Evolutionary conservation across 2,329 filamentous ascomycete genomes (phyloP).

Genomic region (Microdochium bolleyi): DNA sequence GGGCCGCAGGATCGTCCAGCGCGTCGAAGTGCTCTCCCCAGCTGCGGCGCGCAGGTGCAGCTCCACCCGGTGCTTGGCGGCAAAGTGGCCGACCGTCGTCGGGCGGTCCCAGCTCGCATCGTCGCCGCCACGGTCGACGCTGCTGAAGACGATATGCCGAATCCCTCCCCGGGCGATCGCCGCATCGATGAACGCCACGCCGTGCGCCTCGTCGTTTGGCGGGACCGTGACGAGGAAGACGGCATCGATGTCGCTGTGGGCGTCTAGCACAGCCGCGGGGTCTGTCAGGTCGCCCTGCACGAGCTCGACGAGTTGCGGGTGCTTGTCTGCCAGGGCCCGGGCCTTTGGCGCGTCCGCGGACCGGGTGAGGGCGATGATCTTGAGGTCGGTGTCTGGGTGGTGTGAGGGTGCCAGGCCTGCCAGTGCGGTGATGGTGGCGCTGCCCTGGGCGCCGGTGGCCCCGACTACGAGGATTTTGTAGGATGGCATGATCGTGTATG

Average conservation of each 20-base stretch:
- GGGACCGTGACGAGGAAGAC: background rate
- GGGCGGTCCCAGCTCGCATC: conserved; percentile 36
- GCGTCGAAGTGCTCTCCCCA: conserved; percentile 8
- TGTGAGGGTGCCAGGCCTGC: background rate
- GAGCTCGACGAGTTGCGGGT: background rate
- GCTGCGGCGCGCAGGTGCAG: conserved; percentile 39
- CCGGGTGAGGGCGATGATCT: background rate
- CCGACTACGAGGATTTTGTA: background rate
- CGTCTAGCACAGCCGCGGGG: background rate
- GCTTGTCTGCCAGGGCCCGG: background rate
- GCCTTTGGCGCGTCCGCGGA: background rate
- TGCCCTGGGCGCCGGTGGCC: background rate
- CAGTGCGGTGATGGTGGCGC: background rate
- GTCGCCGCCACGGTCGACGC: conserved; percentile 56
- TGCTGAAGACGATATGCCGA: conserved; percentile 52
- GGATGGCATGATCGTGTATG: background rate
- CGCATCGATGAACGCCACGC: conserved; percentile 9
- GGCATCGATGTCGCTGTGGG: background rate
- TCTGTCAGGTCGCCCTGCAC: background rate
- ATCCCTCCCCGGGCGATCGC: conserved; percentile 32
- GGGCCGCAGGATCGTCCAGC: conserved; percentile 30
- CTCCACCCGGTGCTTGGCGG: conserved; percentile 51
- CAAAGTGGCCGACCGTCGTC: conserved; percentile 50
- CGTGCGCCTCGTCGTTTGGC: background rate
- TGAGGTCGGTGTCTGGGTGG: background rate